These are phyloP conservation scores for Schwanniomyces polymorphus DNA, from an alignment of 805 yeast species.

Conservation along the genomic window DNA sequence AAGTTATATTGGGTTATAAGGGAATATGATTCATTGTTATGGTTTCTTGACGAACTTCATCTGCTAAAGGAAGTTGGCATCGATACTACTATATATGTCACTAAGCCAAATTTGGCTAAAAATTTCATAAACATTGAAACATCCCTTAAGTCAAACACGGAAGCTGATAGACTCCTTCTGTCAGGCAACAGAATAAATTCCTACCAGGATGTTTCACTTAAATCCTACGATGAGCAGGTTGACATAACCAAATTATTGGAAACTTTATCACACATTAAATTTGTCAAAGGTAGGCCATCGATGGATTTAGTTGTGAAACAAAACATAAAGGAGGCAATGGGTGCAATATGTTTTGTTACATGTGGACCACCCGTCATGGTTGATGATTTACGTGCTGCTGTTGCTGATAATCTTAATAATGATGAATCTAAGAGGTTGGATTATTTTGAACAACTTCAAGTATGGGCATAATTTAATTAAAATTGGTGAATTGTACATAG, in stretches of 20 bases:
- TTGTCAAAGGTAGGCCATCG: conserved; percentile 46
- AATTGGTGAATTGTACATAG: neutral
- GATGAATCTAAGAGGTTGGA: conserved; percentile 50
- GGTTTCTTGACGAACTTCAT: conserved; percentile 49
- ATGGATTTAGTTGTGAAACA: conserved; percentile 31
- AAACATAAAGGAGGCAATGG: conserved; percentile 29
- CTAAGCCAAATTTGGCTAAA: conserved; percentile 19
- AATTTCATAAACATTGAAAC: neutral
- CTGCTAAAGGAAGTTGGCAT: conserved; percentile 25
- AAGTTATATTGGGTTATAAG: conserved; percentile 62
- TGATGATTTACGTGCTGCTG: conserved; percentile 32
- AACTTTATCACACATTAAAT: conserved; percentile 23
- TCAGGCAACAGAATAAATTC: neutral
- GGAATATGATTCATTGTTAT: conserved; percentile 46
- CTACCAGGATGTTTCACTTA: neutral
- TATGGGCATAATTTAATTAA: conserved; percentile 47
- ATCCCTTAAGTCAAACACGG: neutral
- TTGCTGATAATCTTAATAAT: conserved; percentile 37
- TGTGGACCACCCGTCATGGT: conserved; percentile 36
- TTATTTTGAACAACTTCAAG: conserved; percentile 70
- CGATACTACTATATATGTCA: conserved; percentile 28
- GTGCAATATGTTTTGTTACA: conserved; percentile 35
- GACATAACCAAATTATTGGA: conserved; percentile 1
- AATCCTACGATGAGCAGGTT: conserved; percentile 11
- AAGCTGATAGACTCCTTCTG: neutral